phyloP scores from a whole-genome alignment of 306 rosid species.

The Herpetospermum pedunculosum region DNA sequence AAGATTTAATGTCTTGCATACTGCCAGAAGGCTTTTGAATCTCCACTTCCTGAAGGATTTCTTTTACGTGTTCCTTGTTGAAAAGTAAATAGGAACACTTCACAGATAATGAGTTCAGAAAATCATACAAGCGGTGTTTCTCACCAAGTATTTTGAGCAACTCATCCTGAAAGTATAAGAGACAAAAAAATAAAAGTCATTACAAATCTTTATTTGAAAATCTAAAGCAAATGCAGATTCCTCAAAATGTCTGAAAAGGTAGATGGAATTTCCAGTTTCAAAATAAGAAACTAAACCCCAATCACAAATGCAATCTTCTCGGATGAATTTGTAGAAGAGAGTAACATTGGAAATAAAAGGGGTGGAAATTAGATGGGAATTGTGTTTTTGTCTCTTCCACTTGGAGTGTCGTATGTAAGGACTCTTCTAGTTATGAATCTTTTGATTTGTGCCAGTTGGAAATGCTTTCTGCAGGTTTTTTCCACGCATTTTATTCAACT shows the following conservation, averaged over 20 bases:
- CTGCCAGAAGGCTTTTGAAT: constrained; percentile 48
- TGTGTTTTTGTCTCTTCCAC: neutral
- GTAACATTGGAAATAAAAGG: neutral
- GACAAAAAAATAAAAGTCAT: constrained; percentile 7
- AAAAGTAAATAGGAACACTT: constrained; percentile 83
- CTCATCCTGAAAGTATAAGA: constrained; percentile 50
- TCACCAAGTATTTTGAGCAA: constrained; percentile 81
- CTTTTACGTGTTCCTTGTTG: constrained; percentile 88
- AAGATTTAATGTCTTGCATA: constrained; percentile 34
- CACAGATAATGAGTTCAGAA: constrained; percentile 54
- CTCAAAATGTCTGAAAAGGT: neutral
- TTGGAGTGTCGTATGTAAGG: neutral
- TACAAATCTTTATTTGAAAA: constrained; percentile 8
- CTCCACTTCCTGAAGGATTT: constrained; percentile 46
- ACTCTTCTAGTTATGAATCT: neutral
- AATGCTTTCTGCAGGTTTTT: neutral
- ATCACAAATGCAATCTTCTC: neutral
- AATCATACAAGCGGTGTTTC: constrained; percentile 77
- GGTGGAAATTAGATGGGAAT: neutral
- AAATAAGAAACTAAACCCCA: neutral
- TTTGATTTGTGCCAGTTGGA: neutral
- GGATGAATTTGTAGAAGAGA: neutral
- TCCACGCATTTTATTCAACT: neutral
- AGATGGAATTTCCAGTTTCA: neutral
- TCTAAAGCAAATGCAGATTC: neutral